Evolutionary conservation across 441 rosid genomes (phyloP), one percentile per base, ranked within the genome.

Genomic region (Metrosideros polymorpha): DNA sequence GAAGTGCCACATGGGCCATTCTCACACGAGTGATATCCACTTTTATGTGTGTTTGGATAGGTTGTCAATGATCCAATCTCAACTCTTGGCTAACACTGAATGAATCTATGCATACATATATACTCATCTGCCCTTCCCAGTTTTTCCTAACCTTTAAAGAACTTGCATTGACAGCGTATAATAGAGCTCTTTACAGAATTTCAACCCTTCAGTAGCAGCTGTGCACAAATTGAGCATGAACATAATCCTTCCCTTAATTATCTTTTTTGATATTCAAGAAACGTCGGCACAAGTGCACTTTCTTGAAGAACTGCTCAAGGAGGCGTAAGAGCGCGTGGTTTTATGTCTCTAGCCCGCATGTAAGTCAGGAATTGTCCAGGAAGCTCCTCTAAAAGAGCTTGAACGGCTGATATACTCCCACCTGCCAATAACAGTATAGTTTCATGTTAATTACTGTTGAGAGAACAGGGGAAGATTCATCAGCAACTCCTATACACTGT

Each of bases 361-460:
- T 94, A 95, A 14, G 89, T 89, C 91, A 96, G 77, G 89, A 96
- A 95, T 91, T 96, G 99, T 30, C 92, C 93, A 8, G 99, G 99
- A 85, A 95, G 91, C 92, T 95, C 98, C 90, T 93, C 98, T 63
- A 96, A 76, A 45, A 94, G 95, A 79, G 94, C 92, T 83, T 96
- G 96, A 53, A 94, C 96, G 18, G 90, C 92, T 18, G 97, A 94
- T 19, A 94, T 89, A 88, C 88, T 91, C 52, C 97, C 96, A 85
- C 95, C 97, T 95, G 93, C 85, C 39, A 84, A 82, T 83, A 83
- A 75, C 86, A 63, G 57, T 12, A 52, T 32, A 30, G 30, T 22
- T 27, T 47, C 9, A 7, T 5, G 12, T 32, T 45, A 76, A 9
- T 89, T 56, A 86, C 22, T 24, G 4, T 66, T 7, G 39, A 32